These are phyloP conservation scores for Globisporangium heterothallicum DNA, from an alignment of 352 stramenopile species.

Conservation along the genomic window DNA sequence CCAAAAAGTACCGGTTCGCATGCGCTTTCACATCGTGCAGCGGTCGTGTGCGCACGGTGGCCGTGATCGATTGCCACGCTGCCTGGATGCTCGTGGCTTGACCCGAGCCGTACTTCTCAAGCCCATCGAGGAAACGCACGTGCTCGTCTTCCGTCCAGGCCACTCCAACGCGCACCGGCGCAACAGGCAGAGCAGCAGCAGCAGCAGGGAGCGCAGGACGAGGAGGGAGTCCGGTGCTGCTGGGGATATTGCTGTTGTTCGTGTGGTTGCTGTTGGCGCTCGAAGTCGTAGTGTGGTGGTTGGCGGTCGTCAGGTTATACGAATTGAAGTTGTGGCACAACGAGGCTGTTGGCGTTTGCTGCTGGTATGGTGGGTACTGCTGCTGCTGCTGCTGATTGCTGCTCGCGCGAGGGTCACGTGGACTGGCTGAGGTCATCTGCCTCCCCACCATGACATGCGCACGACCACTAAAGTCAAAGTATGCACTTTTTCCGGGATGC, in stretches of 20 bases:
- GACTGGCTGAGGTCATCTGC: neutral
- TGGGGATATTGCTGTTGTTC: no score
- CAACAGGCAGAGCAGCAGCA: neutral
- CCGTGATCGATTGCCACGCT: conserved; percentile 56
- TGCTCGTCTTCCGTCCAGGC: conserved; percentile 62
- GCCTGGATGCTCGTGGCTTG: conserved; percentile 30
- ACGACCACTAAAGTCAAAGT: no score
- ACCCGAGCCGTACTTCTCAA: conserved; percentile 57
- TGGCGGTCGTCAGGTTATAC: conserved; percentile 20
- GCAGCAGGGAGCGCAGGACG: neutral
- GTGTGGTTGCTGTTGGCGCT: conserved; percentile 11
- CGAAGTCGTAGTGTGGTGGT: neutral
- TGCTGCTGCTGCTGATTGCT: neutral
- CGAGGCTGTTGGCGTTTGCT: conserved; percentile 8
- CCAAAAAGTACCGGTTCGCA: conserved; percentile 45
- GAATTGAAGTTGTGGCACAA: conserved; percentile 14
- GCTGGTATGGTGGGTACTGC: neutral
- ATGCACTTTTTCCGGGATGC: no score
- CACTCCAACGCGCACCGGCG: no score
- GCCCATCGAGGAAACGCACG: conserved; percentile 51
- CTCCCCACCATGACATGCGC: neutral
- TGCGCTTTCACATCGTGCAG: conserved; percentile 38
- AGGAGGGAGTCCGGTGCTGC: no score
- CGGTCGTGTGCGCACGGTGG: conserved; percentile 44
- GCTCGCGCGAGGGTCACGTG: neutral